Conservation (phyloP, 768 basidiomycete species). For the Suillus luteus region DNA sequence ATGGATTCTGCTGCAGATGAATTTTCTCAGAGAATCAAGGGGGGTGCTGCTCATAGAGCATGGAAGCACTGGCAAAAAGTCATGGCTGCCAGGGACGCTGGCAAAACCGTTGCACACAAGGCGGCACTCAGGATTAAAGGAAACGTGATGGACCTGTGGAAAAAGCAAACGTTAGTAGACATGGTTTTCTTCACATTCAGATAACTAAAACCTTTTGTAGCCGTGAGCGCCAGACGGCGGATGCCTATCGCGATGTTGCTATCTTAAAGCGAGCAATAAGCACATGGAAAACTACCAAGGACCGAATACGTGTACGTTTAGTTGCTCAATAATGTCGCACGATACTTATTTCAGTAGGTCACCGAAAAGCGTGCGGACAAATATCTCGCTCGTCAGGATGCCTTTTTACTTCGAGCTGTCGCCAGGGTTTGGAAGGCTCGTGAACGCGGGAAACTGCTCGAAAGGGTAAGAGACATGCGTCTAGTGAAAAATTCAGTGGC, state of each 20-base stretch:
- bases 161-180: constrained; percentile 50
- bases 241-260: constrained; percentile 41
- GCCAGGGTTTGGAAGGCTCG: constrained; percentile 68
- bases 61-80: constrained; percentile 64
- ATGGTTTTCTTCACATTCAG: constrained; percentile 2
- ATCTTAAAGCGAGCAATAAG: constrained; percentile 49
- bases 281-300: constrained; percentile 57
- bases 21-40: constrained; percentile 41
- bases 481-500: constrained; percentile 48
- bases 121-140: constrained; percentile 51
- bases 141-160: constrained; percentile 58
- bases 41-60: constrained; percentile 38
- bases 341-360: constrained; percentile 41
- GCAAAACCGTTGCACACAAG: constrained; percentile 45
- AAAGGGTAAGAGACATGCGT: constrained; percentile 49
- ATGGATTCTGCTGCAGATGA: constrained; percentile 54
- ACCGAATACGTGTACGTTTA: constrained; percentile 50
- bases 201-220: constrained; percentile 36
- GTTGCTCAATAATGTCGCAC: not conserved
- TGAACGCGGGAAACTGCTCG: constrained; percentile 60
- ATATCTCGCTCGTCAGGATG: constrained; percentile 57
- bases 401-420: constrained; percentile 57
- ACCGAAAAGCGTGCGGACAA: constrained; percentile 59
- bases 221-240: constrained; percentile 44
- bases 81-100: constrained; percentile 45